Evolutionary conservation across 768 basidiomycete species (phyloP), one percentile per base, ranked within the genome.

Genomic region (Wakefieldia striispora): DNA sequence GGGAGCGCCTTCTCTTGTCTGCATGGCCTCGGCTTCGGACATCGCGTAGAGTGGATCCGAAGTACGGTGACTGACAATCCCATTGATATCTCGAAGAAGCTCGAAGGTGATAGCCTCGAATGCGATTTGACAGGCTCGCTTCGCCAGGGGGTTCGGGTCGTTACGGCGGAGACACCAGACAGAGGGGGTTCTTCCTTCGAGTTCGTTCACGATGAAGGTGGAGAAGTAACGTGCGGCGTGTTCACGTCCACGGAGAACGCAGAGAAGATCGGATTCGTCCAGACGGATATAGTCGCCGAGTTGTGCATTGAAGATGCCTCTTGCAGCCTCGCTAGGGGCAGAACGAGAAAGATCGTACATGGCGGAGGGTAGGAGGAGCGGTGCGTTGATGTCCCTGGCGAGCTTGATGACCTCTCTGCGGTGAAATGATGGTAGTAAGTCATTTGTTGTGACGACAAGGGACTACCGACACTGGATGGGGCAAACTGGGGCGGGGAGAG

Each of bases 331-430:
- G 58, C 82, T 87, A 2, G 84, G 81, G 26, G 78, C 69, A 57
- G 70, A 80, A 35, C 88, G 84, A 19, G 84, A 88, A 36, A 91
- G 77, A 64, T 90, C 88, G 65, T 91, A 91, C 68, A 88, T 87
- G 6, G 87, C 87, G 24, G 88, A 77, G 5, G 87, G 86, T 3
- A 89, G 72, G 29, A 90, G 77, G 55, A 81, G 77, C 0, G 70
- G 71, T 0, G 81, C 74, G 36, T 78, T 67, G 23, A 77, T 75
- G 47, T 78, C 76, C 49, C 80, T 75, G 19, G 84, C 86, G 4
- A 89, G 68, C 41, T 82, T 83, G 57, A 90, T 86, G 48, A 88
- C 71, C 29, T 81, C 67, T 55, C 86, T 88, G 58, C 26, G 40
- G 33, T 34, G 23, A 16, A n/a, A 16, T 16, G 49, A 35, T 50